Evolutionary conservation across 1,284 basidiomycete species (phyloP), one percentile per base, ranked within the genome.

Genomic region (Anthracocystis setariae): DNA sequence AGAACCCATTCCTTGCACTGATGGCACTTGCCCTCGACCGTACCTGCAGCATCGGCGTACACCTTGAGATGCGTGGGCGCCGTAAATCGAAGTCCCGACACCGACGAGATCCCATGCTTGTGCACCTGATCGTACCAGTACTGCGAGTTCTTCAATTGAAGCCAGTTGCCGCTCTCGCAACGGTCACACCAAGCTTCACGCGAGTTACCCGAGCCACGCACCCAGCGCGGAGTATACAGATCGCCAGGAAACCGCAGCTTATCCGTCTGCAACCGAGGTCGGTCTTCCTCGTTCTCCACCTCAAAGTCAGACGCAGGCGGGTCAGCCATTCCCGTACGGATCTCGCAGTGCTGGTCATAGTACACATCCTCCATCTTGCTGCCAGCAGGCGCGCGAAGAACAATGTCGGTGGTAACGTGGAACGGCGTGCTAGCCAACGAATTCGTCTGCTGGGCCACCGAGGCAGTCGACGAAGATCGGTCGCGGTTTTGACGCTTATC

Each of bases 81-180:
- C 8, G 65, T 67, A 39, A 74, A 78, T n/a, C 70, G 47, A 15
- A 67, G 45, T 12, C 76, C 76, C 2, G 74, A 76, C 12, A 70
- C 63, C 4, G 74, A 65, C 37, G 60, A 67, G 62, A 78, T 71
- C 35, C 76, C 76, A 43, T 78, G 76, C 54, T 70, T 74, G 63
- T 69, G 61, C 20, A 72, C 75, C 33, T 74, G 64, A 49, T 78
- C 75, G 48, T 76, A 77, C 76, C 76, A 74, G 53, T 76, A 76
- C 59, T 76, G 73, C 46, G 64, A 72, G 42, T 71, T 75, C 51
- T 78, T 78, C 20, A 78, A 46, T 52, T 76, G 70, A 24, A 78
- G 40, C 76, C 76, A 78, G 46, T 67, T 70, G 50, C 76, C 76
- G 46, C 59, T 53, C 45, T 74, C 71, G 47, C 76, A 78, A 1